These are phyloP conservation scores for Trifolium repens DNA, from an alignment of 306 rosid genomes.

Conservation along the genomic window DNA sequence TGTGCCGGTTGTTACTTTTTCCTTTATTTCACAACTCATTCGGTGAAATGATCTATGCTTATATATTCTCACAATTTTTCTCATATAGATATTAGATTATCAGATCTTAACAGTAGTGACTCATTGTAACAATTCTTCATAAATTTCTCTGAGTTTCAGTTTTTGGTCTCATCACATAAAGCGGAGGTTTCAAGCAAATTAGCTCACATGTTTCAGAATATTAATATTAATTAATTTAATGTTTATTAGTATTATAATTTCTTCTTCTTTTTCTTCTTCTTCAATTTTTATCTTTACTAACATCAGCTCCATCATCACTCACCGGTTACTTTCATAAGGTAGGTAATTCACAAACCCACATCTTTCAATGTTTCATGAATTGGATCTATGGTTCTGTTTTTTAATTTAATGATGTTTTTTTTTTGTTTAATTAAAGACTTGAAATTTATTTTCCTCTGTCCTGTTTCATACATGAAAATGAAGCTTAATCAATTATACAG, in stretches of 20 bases:
- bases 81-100: constrained; percentile 23
- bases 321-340: constrained; percentile 40
- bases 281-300: constrained; percentile 37
- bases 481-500: not conserved
- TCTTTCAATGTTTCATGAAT: not conserved
- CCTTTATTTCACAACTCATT: constrained; percentile 21
- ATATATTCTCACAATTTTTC: not conserved
- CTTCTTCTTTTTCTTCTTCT: not conserved
- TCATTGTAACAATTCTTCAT: constrained; percentile 33
- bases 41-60: constrained; percentile 8
- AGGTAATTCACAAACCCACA: constrained; percentile 26
- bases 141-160: constrained; percentile 43
- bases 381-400: constrained; percentile 24
- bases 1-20: constrained; percentile 5
- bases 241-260: not conserved
- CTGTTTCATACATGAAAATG: constrained; percentile 7
- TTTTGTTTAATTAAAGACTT: not conserved
- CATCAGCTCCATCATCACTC: constrained; percentile 41
- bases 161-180: constrained; percentile 37
- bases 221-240: not conserved
- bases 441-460: not conserved
- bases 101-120: constrained; percentile 34
- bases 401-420: not conserved
- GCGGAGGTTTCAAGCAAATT: constrained; percentile 35
- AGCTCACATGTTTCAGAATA: not conserved